Evolutionary conservation across 2,329 filamentous ascomycete species (phyloP).

Genomic region (Penicillium griseofulvum): DNA sequence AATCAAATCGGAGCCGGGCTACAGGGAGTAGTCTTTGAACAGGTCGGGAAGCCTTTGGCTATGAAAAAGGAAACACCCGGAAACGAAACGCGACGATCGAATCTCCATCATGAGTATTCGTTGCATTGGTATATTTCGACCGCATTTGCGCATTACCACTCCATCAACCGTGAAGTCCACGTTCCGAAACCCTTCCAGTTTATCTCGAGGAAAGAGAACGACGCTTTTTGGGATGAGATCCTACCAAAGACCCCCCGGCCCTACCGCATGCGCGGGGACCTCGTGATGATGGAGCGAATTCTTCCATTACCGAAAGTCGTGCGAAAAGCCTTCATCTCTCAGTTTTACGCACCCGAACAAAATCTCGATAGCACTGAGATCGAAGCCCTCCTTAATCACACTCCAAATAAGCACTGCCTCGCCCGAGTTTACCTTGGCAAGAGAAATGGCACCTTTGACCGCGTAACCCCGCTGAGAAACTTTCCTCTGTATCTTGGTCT

Average conservation of each 20-base stretch:
- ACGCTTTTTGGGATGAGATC: conserved; percentile 2
- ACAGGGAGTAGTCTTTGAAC: conserved; percentile 11
- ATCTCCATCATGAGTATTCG: conserved; percentile 2
- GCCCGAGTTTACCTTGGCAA: conserved; percentile 7
- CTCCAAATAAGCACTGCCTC: conserved; percentile 11
- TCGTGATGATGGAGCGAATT: conserved; percentile 8
- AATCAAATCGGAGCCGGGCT: conserved; percentile 12
- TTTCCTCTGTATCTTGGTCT: conserved; percentile 5
- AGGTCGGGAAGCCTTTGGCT: not conserved
- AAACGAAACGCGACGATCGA: conserved; percentile 6
- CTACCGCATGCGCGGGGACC: conserved; percentile 1
- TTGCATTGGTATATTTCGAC: conserved; percentile 1
- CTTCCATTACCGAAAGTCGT: conserved; percentile 10
- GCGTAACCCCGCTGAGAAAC: not conserved
- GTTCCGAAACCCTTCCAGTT: conserved; percentile 3
- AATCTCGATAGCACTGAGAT: not conserved
- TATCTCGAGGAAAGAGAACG: not conserved
- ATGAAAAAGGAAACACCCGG: conserved; percentile 12
- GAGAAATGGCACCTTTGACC: not conserved
- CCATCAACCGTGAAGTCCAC: not conserved
- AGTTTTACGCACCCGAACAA: not conserved
- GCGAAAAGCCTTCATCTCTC: conserved; percentile 2
- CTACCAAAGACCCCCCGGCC: conserved; percentile 1
- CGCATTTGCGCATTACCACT: conserved; percentile 4
- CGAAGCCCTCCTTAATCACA: not conserved